Base-by-base conservation (phyloP, 2,329 filamentous ascomycete genomes). In the Pestalotiopsis sp. region DNA sequence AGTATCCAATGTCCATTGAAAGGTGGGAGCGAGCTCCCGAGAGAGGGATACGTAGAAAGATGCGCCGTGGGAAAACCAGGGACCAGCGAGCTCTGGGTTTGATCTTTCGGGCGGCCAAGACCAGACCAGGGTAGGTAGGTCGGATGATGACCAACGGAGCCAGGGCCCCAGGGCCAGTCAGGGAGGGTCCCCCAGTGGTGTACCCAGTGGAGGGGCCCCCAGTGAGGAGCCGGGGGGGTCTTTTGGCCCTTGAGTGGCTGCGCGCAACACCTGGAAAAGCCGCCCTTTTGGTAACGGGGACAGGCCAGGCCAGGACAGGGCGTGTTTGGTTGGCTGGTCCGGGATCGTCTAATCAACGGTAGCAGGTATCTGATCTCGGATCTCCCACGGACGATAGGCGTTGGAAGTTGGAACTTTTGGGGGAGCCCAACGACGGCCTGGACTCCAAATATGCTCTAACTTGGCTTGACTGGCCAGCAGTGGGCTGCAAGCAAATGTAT, bases 91-190 rank as follows among this genome's bases (percentile, higher is more conserved):
- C 20, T 52, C 20, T 52, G 45, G 45, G 57, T 20, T 31, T 31
- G 27, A 31, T 31, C 27, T 31, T 31, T 31, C 36, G 38, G 41
- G 20, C 27, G 27, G 27, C 27, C 27, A 31, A 31, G 27, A 31
- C 27, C 27, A 23, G 64, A 59, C 59, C 66, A 64, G 68, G 68
- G 65, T 71, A 70, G 70, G 64, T 73, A 70, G 70, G 64, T 73
- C 70, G 73, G 72, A 75, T 75, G 73, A 75, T 31, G 27, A 31
- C 27, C 71, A 74, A 73, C 69, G 70, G 72, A 72, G 17, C 72
- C 71, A 71, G 71, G 71, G 72, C 66, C 38, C 66, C 70, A 71
- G 72, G 71, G 69, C 71, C 70, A 66, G 66, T 62, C 67, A 68
- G 71, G 36, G 36, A 36, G 61, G 7, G n/a, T 39, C 45, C 38